phyloP scores from a whole-genome alignment of 2,329 filamentous ascomycete genomes.

The Trichoderma atrobrunneum region DNA sequence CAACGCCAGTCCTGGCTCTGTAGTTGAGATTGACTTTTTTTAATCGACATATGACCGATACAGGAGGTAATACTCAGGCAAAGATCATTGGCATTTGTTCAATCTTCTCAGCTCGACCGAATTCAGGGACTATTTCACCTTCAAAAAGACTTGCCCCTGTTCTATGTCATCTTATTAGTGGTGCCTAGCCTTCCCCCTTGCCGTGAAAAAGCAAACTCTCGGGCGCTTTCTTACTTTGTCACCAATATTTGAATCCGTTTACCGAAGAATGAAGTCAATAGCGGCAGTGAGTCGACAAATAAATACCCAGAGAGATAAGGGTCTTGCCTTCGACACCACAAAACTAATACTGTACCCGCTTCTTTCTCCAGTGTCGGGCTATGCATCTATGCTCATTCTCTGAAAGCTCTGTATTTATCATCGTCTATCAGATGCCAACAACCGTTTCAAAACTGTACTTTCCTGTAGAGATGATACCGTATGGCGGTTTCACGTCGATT shows the following conservation, averaged over 20 bases:
- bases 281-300: background rate
- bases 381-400: background rate
- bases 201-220: background rate
- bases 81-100: background rate
- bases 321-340: background rate
- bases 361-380: background rate
- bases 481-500: constrained; percentile 1
- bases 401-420: background rate
- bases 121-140: background rate
- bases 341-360: background rate
- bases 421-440: background rate
- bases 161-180: no score
- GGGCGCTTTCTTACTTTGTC: background rate
- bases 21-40: background rate
- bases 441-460: background rate
- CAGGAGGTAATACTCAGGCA: background rate
- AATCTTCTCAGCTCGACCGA: background rate
- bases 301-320: no score
- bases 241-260: background rate
- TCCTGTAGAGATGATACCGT: background rate
- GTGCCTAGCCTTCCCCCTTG: background rate
- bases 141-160: background rate
- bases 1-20: background rate
- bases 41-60: no score
- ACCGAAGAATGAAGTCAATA: background rate